These are phyloP conservation scores for Colletotrichum melonis DNA, from an alignment of 2,329 filamentous ascomycete species.

Conservation along the genomic window DNA sequence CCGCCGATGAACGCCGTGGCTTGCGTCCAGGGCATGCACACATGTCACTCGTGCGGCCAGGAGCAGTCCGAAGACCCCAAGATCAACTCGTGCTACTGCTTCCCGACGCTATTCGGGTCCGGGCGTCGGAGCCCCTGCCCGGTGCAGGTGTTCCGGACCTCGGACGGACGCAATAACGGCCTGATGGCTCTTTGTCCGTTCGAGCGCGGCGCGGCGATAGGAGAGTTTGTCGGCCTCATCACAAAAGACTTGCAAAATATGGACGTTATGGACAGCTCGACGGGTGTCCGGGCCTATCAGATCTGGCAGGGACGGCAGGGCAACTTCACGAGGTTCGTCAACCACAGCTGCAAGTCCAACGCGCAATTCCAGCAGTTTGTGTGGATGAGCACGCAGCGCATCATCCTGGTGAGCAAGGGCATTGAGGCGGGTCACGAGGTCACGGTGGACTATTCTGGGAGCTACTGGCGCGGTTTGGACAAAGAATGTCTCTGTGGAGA, in stretches of 20 bases:
- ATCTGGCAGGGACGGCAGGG: conserved; percentile 68
- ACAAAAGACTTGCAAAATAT: conserved; percentile 62
- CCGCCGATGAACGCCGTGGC: conserved; percentile 42
- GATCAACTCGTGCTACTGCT: conserved; percentile 63
- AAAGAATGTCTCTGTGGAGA: conserved; percentile 67
- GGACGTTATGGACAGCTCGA: conserved; percentile 65
- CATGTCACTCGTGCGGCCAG: conserved; percentile 57
- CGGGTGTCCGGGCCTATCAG: conserved; percentile 56
- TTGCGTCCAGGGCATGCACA: conserved; percentile 35
- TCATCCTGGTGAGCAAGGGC: conserved; percentile 66
- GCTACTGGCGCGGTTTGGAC: conserved; percentile 66
- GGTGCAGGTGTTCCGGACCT: conserved; percentile 64
- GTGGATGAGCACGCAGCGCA: conserved; percentile 66
- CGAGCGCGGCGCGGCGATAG: conserved; percentile 62
- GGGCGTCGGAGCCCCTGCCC: conserved; percentile 43
- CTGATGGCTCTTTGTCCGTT: conserved; percentile 59
- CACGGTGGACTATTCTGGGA: conserved; percentile 68
- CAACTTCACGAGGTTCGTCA: conserved; percentile 69
- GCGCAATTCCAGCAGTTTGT: conserved; percentile 66
- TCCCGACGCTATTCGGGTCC: conserved; percentile 61
- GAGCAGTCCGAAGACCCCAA: conserved; percentile 61
- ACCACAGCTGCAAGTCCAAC: conserved; percentile 69
- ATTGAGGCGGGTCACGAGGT: conserved; percentile 64
- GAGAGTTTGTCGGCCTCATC: conserved; percentile 66
- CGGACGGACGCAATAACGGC: conserved; percentile 66